These are phyloP conservation scores for Penicillium nordicum DNA, from an alignment of 2,329 filamentous ascomycete genomes.

Conservation along the genomic window DNA sequence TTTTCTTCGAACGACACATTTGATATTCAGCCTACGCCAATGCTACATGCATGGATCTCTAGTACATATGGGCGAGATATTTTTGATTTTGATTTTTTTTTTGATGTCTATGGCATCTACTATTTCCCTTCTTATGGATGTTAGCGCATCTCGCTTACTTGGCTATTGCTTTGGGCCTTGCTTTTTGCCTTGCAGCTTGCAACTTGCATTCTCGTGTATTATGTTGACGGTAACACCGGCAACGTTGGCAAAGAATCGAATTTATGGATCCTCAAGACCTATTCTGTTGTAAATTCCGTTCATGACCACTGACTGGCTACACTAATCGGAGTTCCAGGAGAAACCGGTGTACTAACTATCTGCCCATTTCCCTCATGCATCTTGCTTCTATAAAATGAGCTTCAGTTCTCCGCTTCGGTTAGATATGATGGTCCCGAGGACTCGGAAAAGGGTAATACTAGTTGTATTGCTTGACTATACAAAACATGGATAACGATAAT, in stretches of 20 bases:
- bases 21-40: background rate
- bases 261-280: background rate
- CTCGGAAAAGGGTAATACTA: background rate
- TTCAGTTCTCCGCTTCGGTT: background rate
- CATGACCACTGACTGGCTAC: background rate
- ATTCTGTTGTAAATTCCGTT: background rate
- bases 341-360: background rate
- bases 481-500: background rate
- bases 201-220: slow-evolving; percentile 4
- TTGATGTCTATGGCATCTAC: background rate
- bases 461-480: background rate
- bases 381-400: too few species aligned
- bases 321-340: background rate
- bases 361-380: background rate
- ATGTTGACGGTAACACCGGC: background rate
- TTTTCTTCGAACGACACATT: background rate
- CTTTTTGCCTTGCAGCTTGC: background rate
- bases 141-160: background rate
- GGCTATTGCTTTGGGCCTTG: background rate
- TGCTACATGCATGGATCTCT: background rate
- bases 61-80: slow-evolving; percentile 7
- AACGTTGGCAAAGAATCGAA: background rate
- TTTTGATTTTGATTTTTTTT: background rate
- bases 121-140: background rate
- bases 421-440: background rate